Conservation (phyloP, 2,329 filamentous ascomycete genomes). For the Ceratocystis huliohia region DNA sequence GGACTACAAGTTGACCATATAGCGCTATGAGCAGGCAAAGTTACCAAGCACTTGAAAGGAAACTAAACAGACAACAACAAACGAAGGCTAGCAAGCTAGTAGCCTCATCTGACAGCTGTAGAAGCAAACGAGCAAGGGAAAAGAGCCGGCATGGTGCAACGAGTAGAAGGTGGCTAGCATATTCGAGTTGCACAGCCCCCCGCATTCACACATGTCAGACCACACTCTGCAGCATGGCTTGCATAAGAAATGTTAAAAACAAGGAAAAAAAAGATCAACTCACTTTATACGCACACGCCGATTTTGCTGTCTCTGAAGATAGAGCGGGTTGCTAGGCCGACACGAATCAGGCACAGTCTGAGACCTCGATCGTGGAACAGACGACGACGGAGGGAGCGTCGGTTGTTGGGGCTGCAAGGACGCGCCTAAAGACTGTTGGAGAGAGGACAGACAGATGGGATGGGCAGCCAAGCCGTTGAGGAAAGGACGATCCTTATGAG, state of each 20-base stretch:
- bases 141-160: neutral
- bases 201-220: neutral
- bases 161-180: neutral
- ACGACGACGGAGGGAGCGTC: neutral
- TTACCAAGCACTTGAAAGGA: neutral
- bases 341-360: neutral
- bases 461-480: constrained; percentile 18
- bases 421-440: neutral
- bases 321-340: neutral
- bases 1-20: neutral
- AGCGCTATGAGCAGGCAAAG: neutral
- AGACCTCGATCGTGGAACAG: neutral
- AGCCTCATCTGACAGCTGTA: neutral
- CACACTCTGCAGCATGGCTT: neutral
- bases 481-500: constrained; percentile 5
- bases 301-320: neutral
- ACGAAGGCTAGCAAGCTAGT: neutral
- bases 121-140: neutral
- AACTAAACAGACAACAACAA: neutral
- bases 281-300: constrained; percentile 3
- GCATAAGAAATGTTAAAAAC: neutral
- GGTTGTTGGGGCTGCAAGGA: neutral
- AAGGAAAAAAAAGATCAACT: neutral
- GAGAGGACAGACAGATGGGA: constrained; percentile 5
- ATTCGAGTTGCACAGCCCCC: neutral